These are phyloP conservation scores for Conidiobolus coronatus DNA, from an alignment of 371 early-diverging fungal species.

Conservation along the genomic window DNA sequence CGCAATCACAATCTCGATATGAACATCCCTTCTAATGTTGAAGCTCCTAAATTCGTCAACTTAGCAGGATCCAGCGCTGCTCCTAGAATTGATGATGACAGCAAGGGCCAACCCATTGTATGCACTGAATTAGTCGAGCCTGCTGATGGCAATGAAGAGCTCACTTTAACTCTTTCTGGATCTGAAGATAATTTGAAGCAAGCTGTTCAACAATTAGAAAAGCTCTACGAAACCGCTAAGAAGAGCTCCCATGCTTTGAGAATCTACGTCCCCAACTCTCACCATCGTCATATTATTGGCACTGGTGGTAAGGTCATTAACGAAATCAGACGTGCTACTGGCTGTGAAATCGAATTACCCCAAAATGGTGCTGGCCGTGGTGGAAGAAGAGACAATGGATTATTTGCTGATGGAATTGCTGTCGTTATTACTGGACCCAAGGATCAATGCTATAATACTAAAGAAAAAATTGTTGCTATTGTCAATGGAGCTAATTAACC, in stretches of 20 bases:
- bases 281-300: slow-evolving; percentile 34
- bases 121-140: slow-evolving; percentile 11
- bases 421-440: slow-evolving; percentile 26
- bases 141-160: slow-evolving; percentile 14
- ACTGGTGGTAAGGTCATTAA: slow-evolving; percentile 25
- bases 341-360: slow-evolving; percentile 24
- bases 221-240: slow-evolving; percentile 11
- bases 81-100: slow-evolving; percentile 15
- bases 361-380: slow-evolving; percentile 11
- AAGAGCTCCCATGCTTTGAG: slow-evolving; percentile 11
- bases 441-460: slow-evolving; percentile 18
- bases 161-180: slow-evolving; percentile 16
- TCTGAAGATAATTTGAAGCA: slow-evolving; percentile 14
- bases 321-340: slow-evolving; percentile 22
- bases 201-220: slow-evolving; percentile 13
- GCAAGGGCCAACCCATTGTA: slow-evolving; percentile 8
- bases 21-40: slow-evolving; percentile 10
- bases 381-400: neutral
- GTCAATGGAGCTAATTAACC: slow-evolving; percentile 1
- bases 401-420: slow-evolving; percentile 2
- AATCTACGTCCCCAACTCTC: slow-evolving; percentile 20
- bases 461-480: slow-evolving; percentile 15
- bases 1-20: slow-evolving; percentile 23
- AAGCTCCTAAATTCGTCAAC: slow-evolving; percentile 4
- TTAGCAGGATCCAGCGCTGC: slow-evolving; percentile 4